Conservation (phyloP, 352 stramenopile species). For the Ophiocytium majus region DNA sequence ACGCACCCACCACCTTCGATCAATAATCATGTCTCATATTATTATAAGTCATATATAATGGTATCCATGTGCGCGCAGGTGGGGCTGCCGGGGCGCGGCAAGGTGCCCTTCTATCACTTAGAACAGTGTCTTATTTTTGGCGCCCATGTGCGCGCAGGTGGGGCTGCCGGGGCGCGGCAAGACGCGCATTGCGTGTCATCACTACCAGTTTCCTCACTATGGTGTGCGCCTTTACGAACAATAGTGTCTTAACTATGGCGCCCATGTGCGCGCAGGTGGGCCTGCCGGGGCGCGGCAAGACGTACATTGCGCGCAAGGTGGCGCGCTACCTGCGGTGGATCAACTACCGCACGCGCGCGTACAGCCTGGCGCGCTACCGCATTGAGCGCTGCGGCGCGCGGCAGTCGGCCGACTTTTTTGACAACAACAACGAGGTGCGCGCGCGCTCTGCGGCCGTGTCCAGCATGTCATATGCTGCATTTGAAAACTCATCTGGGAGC, state of each 20-base stretch:
- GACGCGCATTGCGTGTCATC: constrained; percentile 77
- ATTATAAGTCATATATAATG: too few species aligned
- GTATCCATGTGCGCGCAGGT: constrained; percentile 70
- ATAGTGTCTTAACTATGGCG: too few species aligned
- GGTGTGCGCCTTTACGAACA: too few species aligned
- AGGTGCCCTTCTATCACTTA: constrained; percentile 89
- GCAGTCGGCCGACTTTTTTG: constrained; percentile 75
- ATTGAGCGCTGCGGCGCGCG: constrained; percentile 70
- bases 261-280: constrained; percentile 64
- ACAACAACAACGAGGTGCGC: constrained; percentile 71
- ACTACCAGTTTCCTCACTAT: too few species aligned
- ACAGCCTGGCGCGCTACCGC: constrained; percentile 76
- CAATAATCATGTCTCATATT: too few species aligned
- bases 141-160: constrained; percentile 69
- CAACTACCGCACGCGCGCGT: constrained; percentile 66
- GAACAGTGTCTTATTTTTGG: too few species aligned
- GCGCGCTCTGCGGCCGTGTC: too few species aligned
- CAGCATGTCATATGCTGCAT: too few species aligned
- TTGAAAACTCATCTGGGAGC: too few species aligned
- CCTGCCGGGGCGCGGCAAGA: constrained; percentile 78
- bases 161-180: constrained; percentile 78
- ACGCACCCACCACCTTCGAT: too few species aligned
- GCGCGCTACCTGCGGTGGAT: constrained; percentile 61
- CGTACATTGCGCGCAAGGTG: constrained; percentile 81
- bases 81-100: constrained; percentile 75